Conservation (phyloP, 2,329 filamentous ascomycete species). For the Conoideocrella luteorostrata region DNA sequence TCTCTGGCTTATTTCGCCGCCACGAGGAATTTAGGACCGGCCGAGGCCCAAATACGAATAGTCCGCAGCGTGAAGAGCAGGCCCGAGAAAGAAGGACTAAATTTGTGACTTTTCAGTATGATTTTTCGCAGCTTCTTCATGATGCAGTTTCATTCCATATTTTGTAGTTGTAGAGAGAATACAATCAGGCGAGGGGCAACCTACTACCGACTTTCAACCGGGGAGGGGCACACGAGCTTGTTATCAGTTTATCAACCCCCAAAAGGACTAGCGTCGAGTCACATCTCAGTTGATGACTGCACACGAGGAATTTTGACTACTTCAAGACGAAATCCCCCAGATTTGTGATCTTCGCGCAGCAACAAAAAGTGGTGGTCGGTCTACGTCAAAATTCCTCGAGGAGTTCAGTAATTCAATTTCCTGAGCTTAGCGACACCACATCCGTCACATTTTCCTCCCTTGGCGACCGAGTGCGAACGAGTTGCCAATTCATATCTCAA, state of each 20-base stretch:
- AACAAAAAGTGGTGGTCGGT: neutral
- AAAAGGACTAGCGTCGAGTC: conserved; percentile 33
- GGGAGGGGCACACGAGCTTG: conserved; percentile 26
- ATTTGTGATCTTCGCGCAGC: conserved; percentile 10
- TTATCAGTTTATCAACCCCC: conserved; percentile 33
- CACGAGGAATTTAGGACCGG: too few species aligned
- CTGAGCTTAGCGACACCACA: neutral
- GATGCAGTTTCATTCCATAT: too few species aligned
- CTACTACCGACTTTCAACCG: conserved; percentile 24
- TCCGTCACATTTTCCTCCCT: neutral
- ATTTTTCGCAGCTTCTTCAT: too few species aligned
- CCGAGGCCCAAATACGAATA: too few species aligned
- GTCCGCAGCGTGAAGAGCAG: too few species aligned
- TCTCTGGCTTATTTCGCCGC: too few species aligned
- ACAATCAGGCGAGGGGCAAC: conserved; percentile 7
- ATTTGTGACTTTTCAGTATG: too few species aligned
- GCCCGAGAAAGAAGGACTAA: too few species aligned
- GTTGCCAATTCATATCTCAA: neutral
- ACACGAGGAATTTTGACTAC: conserved; percentile 38
- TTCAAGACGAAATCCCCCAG: conserved; percentile 26
- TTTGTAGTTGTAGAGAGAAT: neutral
- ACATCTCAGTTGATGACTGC: conserved; percentile 27
- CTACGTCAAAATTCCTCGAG: neutral
- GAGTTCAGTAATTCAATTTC: neutral
- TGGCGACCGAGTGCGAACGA: neutral